phyloP scores from a whole-genome alignment of 1,139 yeast genomes.

The Taiozyma onychis region DNA sequence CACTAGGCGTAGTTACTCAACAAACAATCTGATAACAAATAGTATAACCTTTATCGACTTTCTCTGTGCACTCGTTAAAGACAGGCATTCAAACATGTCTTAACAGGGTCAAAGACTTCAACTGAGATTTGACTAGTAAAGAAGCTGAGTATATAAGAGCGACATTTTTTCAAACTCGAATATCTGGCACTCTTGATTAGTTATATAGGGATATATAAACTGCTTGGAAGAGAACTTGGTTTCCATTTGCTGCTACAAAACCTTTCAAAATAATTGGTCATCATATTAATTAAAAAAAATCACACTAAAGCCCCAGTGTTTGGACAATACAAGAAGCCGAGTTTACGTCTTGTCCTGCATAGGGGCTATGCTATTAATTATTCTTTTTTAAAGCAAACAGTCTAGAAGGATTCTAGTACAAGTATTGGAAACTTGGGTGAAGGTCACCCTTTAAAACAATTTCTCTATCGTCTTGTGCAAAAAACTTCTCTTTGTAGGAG shows the following conservation, averaged over 20 bases:
- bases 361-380: neutral
- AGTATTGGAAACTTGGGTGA: constrained; percentile 52
- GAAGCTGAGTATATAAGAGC: too few species aligned
- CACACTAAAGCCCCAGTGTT: neutral
- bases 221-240: too few species aligned
- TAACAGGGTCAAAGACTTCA: too few species aligned
- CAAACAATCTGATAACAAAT: too few species aligned
- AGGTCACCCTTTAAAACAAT: constrained; percentile 52
- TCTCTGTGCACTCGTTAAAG: too few species aligned
- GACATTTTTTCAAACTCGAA: too few species aligned
- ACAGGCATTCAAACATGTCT: too few species aligned
- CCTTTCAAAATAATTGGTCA: neutral
- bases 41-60: too few species aligned
- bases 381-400: neutral
- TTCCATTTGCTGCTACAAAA: neutral
- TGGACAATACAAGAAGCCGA: too few species aligned
- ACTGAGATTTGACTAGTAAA: too few species aligned
- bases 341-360: too few species aligned
- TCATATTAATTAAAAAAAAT: neutral
- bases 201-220: neutral
- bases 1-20: too few species aligned
- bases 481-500: constrained; percentile 37
- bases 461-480: constrained; percentile 39
- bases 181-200: neutral
- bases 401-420: constrained; percentile 27